Conservation (phyloP, 148 eudicot species). For the Limonium bicolor region DNA sequence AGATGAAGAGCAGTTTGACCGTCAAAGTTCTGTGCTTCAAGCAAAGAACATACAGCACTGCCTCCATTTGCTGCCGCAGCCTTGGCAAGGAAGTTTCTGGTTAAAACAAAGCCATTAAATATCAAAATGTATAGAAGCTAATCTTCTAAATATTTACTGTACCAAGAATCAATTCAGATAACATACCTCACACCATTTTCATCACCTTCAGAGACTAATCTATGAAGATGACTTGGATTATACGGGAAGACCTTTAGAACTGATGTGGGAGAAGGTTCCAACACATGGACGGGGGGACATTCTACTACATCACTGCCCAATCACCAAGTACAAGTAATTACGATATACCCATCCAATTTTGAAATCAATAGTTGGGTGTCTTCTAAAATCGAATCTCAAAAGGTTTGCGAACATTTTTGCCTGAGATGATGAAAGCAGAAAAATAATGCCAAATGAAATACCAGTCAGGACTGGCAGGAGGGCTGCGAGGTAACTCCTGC, state of each 20-base stretch:
- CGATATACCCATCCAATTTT: background rate
- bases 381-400: too few species aligned
- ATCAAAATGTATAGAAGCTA: constrained; percentile 2
- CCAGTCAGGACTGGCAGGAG: constrained; percentile 86
- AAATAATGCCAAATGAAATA: too few species aligned
- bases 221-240: constrained; percentile 55
- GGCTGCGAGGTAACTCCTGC: constrained; percentile 83
- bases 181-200: constrained; percentile 66
- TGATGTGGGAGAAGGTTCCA: constrained; percentile 32
- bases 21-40: constrained; percentile 80
- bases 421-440: too few species aligned
- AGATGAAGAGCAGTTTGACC: constrained; percentile 95
- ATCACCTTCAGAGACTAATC: constrained; percentile 73
- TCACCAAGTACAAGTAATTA: background rate
- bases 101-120: constrained; percentile 8
- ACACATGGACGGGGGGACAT: constrained; percentile 27
- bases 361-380: background rate
- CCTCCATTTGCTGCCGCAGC: constrained; percentile 41
- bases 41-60: constrained; percentile 32
- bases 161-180: background rate
- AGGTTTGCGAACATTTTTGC: too few species aligned
- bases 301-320: constrained; percentile 40
- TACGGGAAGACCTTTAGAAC: constrained; percentile 40
- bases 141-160: too few species aligned
- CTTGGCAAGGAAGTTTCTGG: constrained; percentile 61